Conservation (phyloP, 805 yeast genomes). For the Ogataea ganodermae region DNA sequence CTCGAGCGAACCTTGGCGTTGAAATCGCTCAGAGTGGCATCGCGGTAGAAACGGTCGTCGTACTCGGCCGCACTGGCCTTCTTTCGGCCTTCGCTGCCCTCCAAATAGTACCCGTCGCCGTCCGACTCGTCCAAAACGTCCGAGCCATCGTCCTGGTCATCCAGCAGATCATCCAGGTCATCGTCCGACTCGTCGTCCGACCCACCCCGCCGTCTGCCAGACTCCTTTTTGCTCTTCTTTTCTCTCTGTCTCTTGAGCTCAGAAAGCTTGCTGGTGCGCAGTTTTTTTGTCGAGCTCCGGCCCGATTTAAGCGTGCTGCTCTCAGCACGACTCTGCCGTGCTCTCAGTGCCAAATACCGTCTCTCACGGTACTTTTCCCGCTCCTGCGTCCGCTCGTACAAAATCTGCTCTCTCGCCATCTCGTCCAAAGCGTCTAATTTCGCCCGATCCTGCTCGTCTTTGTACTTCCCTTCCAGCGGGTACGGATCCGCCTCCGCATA, state of each 20-base stretch:
- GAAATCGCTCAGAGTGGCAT: slow-evolving; percentile 61
- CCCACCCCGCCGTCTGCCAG: slow-evolving; percentile 22
- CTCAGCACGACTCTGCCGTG: slow-evolving; percentile 53
- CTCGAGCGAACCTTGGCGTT: slow-evolving; percentile 71
- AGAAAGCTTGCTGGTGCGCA: slow-evolving; percentile 37
- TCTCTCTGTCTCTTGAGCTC: slow-evolving; percentile 41
- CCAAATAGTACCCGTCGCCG: slow-evolving; percentile 35
- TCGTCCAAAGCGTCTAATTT: slow-evolving; percentile 76
- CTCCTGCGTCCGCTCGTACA: slow-evolving; percentile 91
- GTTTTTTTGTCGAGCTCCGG: slow-evolving; percentile 25
- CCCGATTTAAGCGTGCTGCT: slow-evolving; percentile 34
- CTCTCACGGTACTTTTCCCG: slow-evolving; percentile 87
- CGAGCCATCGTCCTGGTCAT: slow-evolving; percentile 36
- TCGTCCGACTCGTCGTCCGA: slow-evolving; percentile 45
- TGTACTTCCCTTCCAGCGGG: slow-evolving; percentile 90
- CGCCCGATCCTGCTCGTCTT: slow-evolving; percentile 75
- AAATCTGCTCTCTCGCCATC: slow-evolving; percentile 85
- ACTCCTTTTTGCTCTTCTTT: slow-evolving; percentile 34
- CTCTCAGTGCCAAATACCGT: slow-evolving; percentile 79
- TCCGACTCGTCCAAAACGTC: slow-evolving; percentile 49
- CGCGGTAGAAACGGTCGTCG: slow-evolving; percentile 38
- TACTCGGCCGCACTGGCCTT: slow-evolving; percentile 47
- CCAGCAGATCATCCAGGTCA: slow-evolving; percentile 37
- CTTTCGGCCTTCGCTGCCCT: slow-evolving; percentile 36
- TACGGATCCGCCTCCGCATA: slow-evolving; percentile 67